Conservation (phyloP, 1,284 basidiomycete species). For the Fistulina hepatica region DNA sequence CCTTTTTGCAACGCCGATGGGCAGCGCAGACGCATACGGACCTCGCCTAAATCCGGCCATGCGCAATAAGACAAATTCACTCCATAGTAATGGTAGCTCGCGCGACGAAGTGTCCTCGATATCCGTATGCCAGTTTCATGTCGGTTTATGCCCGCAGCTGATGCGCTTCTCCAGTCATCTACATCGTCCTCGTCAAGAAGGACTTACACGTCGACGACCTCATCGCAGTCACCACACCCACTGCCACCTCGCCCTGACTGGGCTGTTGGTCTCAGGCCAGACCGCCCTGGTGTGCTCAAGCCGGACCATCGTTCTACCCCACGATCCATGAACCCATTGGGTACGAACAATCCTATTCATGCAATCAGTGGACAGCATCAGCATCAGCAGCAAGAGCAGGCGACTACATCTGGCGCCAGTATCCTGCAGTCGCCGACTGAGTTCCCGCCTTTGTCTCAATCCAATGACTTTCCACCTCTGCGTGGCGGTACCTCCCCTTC, state of each 20-base stretch:
- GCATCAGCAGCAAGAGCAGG: too few species aligned
- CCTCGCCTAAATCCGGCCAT: background rate
- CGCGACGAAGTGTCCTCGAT: conserved; percentile 2
- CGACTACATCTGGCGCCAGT: too few species aligned
- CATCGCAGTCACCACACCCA: conserved; percentile 60
- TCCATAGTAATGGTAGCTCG: background rate
- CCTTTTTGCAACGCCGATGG: background rate
- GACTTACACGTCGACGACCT: conserved; percentile 59
- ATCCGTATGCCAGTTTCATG: conserved; percentile 3
- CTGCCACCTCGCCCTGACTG: conserved; percentile 72
- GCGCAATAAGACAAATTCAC: background rate
- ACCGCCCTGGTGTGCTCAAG: too few species aligned
- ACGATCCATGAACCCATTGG: too few species aligned
- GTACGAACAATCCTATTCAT: too few species aligned
- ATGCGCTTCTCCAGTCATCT: conserved; percentile 50
- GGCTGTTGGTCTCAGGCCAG: conserved; percentile 70
- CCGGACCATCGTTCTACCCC: too few species aligned
- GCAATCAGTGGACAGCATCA: too few species aligned
- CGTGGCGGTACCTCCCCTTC: too few species aligned
- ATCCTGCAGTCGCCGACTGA: too few species aligned
- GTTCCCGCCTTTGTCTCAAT: too few species aligned
- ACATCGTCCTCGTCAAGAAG: conserved; percentile 67
- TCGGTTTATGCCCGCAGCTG: conserved; percentile 1
- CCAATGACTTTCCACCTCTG: too few species aligned
- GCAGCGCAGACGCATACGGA: background rate